phyloP scores from a whole-genome alignment of 169 alveolate genomes.

The Plasmodium gonderi region DNA sequence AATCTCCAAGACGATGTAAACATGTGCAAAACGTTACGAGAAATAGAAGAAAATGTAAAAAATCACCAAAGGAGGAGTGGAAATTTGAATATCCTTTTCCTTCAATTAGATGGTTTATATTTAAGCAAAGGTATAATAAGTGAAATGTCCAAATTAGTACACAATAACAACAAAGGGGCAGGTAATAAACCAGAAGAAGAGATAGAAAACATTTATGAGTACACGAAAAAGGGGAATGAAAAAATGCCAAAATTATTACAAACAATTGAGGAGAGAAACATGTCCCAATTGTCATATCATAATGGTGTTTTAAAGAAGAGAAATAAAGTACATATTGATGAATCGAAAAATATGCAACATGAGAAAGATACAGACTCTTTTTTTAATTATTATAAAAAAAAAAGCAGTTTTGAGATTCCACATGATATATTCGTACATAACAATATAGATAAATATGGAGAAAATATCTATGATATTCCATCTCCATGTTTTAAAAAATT shows the following conservation, averaged over 20 bases:
- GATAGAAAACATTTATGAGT: background rate
- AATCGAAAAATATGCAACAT: background rate
- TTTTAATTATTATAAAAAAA: constrained; percentile 34
- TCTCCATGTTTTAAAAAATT: constrained; percentile 92
- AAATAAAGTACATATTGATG: background rate
- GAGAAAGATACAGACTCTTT: background rate
- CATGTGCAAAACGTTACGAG: background rate
- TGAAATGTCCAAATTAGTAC: background rate
- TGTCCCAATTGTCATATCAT: background rate
- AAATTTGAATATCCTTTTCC: background rate
- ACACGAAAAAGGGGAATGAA: background rate
- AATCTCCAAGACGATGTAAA: background rate
- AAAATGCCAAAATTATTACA: background rate
- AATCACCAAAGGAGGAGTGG: background rate
- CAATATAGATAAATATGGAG: constrained; percentile 87
- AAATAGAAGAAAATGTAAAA: constrained; percentile 52
- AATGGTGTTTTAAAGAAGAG: background rate
- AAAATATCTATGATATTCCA: constrained; percentile 93
- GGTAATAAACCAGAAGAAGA: background rate
- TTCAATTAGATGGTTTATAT: constrained; percentile 25
- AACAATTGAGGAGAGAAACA: background rate
- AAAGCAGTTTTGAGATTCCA: constrained; percentile 51
- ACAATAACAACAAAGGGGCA: background rate
- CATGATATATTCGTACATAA: constrained; percentile 68
- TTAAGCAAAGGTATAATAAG: background rate